Conservation (phyloP, 2,329 filamentous ascomycete genomes). For the Pseudocercospora cruenta region DNA sequence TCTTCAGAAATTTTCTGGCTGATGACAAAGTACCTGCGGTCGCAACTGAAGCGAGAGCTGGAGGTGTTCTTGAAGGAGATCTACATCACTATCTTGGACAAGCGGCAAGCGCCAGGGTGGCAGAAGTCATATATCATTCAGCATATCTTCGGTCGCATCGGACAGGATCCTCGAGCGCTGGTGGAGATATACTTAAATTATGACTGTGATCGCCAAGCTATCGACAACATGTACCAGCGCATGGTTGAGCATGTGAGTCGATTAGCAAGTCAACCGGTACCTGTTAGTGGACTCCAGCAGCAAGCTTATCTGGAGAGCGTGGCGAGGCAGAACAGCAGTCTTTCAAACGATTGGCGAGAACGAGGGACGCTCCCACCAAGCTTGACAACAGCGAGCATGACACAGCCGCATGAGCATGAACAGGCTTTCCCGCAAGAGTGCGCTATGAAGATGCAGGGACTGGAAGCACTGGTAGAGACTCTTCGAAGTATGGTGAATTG, state of each 20-base stretch:
- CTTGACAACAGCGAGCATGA: slow-evolving; percentile 77
- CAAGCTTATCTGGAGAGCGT: slow-evolving; percentile 83
- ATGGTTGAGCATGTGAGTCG: slow-evolving; percentile 92
- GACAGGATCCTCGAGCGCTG: slow-evolving; percentile 80
- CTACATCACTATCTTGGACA: slow-evolving; percentile 87
- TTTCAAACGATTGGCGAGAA: slow-evolving; percentile 75
- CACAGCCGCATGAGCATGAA: slow-evolving; percentile 54
- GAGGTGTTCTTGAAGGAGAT: slow-evolving; percentile 98
- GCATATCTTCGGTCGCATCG: slow-evolving; percentile 79
- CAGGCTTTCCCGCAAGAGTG: slow-evolving; percentile 84
- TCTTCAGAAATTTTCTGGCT: slow-evolving; percentile 98
- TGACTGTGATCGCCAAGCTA: slow-evolving; percentile 86
- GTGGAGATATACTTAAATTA: slow-evolving; percentile 98
- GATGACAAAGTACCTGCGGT: slow-evolving; percentile 90
- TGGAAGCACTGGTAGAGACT: slow-evolving; percentile 87
- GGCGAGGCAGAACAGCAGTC: slow-evolving; percentile 49
- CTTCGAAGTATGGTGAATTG: slow-evolving; percentile 89
- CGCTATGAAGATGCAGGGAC: slow-evolving; percentile 82
- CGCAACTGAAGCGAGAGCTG: slow-evolving; percentile 96
- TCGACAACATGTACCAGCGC: slow-evolving; percentile 95
- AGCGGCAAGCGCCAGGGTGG: slow-evolving; percentile 79
- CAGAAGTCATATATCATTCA: slow-evolving; percentile 89
- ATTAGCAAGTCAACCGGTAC: slow-evolving; percentile 77
- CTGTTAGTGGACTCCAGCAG: slow-evolving; percentile 76
- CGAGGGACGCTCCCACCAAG: slow-evolving; percentile 84